Percentiles rank a stretch among this genome's conserved stretches.
phyloP scores from a whole-genome alignment of 345 rosid genomes.

The Dovyalis caffra region DNA sequence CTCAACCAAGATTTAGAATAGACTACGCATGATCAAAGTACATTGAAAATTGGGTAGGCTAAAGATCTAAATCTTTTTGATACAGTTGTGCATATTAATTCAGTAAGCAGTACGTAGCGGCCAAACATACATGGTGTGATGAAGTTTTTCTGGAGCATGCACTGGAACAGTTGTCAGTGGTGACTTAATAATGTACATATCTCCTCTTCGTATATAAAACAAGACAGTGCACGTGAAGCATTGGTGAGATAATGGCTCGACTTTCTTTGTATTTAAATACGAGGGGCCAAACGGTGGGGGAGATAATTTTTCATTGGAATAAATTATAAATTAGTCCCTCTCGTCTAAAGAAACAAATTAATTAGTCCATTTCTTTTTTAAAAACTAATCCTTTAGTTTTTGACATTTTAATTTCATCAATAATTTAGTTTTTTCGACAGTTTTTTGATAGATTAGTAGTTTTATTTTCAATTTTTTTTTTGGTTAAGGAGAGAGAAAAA shows the following conservation, averaged over 20 bases:
- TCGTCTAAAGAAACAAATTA: too few species aligned
- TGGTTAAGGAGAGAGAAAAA: too few species aligned
- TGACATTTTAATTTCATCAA: too few species aligned
- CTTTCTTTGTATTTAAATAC: background rate
- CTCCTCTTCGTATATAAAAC: background rate
- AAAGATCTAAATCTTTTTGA: background rate
- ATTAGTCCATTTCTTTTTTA: too few species aligned
- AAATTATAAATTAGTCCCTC: too few species aligned
- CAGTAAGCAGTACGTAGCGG: background rate
- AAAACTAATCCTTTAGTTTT: too few species aligned
- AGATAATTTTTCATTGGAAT: background rate
- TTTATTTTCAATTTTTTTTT: too few species aligned
- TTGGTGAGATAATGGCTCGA: background rate
- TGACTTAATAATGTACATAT: background rate
- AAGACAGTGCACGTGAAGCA: constrained; percentile 15
- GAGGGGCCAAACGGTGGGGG: background rate
- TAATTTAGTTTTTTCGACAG: too few species aligned
- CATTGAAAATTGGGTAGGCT: too few species aligned
- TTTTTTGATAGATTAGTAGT: too few species aligned
- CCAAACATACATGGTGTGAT: background rate
- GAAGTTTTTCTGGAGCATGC: background rate
- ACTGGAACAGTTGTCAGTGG: background rate
- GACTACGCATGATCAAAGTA: too few species aligned
- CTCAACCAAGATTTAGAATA: too few species aligned
- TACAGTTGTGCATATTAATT: background rate